Conservation (phyloP, 1,284 basidiomycete species). For the Pseudomicrostroma phylloplanum region DNA sequence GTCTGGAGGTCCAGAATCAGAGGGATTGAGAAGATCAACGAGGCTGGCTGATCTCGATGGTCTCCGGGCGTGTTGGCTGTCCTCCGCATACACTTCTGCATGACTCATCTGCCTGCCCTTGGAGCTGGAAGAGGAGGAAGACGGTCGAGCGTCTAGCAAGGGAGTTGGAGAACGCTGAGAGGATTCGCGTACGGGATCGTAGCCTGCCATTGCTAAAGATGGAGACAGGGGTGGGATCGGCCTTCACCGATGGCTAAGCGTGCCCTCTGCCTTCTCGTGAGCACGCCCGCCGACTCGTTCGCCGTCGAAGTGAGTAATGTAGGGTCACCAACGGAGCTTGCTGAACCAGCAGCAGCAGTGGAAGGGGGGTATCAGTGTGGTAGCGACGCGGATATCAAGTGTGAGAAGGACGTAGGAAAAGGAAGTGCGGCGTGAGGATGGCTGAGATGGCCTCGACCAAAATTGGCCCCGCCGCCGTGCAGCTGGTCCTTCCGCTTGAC, state of each 20-base stretch:
- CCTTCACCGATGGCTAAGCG: background rate
- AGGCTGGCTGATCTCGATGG: constrained; percentile 15
- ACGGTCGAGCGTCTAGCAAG: background rate
- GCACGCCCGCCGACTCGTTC: no score
- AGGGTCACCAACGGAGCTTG: no score
- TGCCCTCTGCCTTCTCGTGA: no score
- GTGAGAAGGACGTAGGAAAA: background rate
- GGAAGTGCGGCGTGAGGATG: background rate
- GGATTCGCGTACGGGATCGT: constrained; percentile 1
- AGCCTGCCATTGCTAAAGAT: background rate
- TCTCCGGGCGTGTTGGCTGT: background rate
- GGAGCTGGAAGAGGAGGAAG: background rate
- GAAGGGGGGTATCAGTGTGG: background rate
- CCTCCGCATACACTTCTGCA: background rate
- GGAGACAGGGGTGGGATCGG: background rate
- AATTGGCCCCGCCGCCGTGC: no score
- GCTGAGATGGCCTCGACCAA: background rate
- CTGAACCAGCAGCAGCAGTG: background rate
- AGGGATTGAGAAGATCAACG: constrained; percentile 6
- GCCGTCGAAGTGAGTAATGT: no score
- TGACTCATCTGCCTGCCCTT: background rate
- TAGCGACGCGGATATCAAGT: background rate
- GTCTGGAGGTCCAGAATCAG: background rate
- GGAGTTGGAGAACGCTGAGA: background rate
- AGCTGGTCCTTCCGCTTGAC: no score